Base-by-base conservation (phyloP, 768 basidiomycete species). In the Lyophyllum decastes region DNA sequence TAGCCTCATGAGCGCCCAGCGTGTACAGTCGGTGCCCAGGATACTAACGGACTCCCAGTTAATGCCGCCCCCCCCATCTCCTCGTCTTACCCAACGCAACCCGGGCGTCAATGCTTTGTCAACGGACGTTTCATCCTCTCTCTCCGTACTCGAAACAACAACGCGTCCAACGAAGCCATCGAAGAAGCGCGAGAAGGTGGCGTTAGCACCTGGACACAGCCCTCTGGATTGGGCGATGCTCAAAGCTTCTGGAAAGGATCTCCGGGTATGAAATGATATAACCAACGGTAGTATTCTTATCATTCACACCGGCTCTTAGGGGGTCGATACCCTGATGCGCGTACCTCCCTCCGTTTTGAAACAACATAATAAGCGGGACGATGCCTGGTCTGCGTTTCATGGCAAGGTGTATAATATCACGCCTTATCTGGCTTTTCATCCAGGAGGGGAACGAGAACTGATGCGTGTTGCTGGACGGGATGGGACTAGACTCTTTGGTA, bases 321-420 rank as follows among this genome's bases (percentile, higher is more conserved):
- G 93, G 14, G 85, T 90, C 5, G 85, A 88, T 54, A 77, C 78
- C 12, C 66, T 91, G 35, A 65, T 82, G 66, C 85, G 92, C 21
- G 83, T 96, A 61, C 83, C 92, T 10, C 89, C 87, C 3, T 90
- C 89, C 1, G 78, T 88, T 58, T 78, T 95, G 40, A 92, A 91
- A 66, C 68, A 79, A 66, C 96, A 99, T 70, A 90, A 90, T 54
- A 92, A 82, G 51, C 80, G 77, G 34, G 88, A 89, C 40, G 95
- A 99, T 72, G 95, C 94, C 0, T 99, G 97, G 97, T 83, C 94
- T 14, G 88, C 86, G 0, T 87, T 98, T 76, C 85, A 88, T 64
- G 95, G 94, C 54, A 95, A 92, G 69, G 95, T 99, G 17, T 99
- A 99, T 75, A 98, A 98, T 68, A 92, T 99, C 50, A 95, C 94